Conservation (phyloP, 148 eudicot genomes). For the Mesembryanthemum crystallinum region DNA sequence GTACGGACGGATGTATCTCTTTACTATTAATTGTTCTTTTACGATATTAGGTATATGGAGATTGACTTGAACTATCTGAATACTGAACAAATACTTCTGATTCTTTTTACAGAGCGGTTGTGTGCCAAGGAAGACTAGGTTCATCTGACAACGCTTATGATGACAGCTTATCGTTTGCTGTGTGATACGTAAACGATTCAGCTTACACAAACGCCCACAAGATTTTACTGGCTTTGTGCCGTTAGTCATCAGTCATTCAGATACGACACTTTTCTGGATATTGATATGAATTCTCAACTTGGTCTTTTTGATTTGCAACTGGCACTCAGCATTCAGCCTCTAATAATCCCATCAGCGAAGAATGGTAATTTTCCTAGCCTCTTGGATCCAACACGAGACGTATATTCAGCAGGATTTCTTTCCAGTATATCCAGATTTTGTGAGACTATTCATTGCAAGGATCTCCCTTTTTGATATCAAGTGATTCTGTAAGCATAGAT, state of each 20-base stretch:
- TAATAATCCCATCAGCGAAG: slow-evolving; percentile 1
- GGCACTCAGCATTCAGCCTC: not conserved
- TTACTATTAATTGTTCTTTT: not conserved
- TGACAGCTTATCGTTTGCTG: not conserved
- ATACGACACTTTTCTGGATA: slow-evolving; percentile 7
- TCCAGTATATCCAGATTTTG: not conserved
- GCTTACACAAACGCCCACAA: slow-evolving; percentile 4
- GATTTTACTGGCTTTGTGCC: slow-evolving; percentile 1
- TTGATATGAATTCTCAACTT: slow-evolving; percentile 4
- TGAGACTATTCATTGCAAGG: not conserved
- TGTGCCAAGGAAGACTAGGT: slow-evolving; percentile 55
- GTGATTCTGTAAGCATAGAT: slow-evolving; percentile 21
- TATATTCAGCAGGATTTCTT: not conserved
- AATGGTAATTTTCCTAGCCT: no score
- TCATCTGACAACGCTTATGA: slow-evolving; percentile 20
- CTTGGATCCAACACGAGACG: not conserved
- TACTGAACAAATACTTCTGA: not conserved
- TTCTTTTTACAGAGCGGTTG: slow-evolving; percentile 53
- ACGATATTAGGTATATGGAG: not conserved
- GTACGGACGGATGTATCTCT: slow-evolving; percentile 39
- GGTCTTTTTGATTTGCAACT: not conserved
- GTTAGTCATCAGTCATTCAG: slow-evolving; percentile 8
- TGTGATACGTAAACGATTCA: slow-evolving; percentile 14
- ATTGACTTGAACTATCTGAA: not conserved
- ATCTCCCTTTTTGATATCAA: not conserved